Conservation (phyloP, 495 filamentous ascomycete species). For the Trichoderma asperelloides region DNA sequence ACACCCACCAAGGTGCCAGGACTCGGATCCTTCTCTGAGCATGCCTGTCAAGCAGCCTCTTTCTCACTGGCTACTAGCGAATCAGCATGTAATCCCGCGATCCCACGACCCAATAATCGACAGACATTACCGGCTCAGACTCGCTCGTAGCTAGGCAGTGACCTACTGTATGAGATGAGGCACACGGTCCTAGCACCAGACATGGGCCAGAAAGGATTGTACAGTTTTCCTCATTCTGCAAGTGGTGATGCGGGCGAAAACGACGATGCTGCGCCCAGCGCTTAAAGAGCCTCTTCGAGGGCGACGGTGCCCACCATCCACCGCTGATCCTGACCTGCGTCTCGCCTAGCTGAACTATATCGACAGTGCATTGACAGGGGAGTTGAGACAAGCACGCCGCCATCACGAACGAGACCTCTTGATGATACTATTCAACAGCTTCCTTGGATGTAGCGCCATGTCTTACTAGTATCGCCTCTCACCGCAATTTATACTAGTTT, state of each 20-base stretch:
- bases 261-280: neutral
- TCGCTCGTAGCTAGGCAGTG: neutral
- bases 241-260: neutral
- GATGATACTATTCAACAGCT: neutral
- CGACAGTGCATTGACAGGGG: too few species aligned
- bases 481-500: too few species aligned
- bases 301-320: neutral
- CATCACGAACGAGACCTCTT: too few species aligned
- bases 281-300: too few species aligned
- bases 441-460: neutral
- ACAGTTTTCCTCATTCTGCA: neutral
- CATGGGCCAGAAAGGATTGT: neutral
- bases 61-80: neutral
- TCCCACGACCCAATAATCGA: neutral
- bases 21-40: neutral
- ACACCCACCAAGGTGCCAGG: neutral
- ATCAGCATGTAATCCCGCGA: neutral
- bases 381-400: too few species aligned
- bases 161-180: too few species aligned
- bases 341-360: neutral
- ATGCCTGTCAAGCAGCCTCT: neutral
- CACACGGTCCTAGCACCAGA: too few species aligned
- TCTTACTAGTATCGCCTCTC: too few species aligned
- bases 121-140: neutral
- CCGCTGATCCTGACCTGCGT: neutral